These are phyloP conservation scores for Backusella morwellensis DNA, from an alignment of 192 early-diverging fungal genomes.

Conservation along the genomic window DNA sequence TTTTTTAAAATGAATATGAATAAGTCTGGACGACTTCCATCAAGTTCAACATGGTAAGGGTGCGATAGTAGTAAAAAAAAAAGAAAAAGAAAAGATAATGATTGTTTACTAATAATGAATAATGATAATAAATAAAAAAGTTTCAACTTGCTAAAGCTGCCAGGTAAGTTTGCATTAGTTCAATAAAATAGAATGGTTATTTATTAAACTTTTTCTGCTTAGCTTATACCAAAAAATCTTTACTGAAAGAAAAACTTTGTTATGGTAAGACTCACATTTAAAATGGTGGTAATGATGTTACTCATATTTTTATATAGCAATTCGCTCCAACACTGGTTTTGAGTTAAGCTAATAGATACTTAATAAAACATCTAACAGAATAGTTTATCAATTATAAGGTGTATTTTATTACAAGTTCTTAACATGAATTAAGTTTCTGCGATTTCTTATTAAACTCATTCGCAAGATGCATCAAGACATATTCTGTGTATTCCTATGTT, in stretches of 20 bases:
- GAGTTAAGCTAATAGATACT: neutral
- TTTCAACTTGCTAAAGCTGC: slow-evolving; percentile 64
- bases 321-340: neutral
- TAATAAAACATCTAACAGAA: no score
- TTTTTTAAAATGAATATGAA: slow-evolving; percentile 56
- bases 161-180: slow-evolving; percentile 37
- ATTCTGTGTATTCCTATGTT: no score
- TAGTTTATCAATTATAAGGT: no score
- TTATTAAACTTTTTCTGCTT: slow-evolving; percentile 24
- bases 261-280: slow-evolving; percentile 42
- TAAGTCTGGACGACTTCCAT: slow-evolving; percentile 60
- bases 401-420: no score
- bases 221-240: slow-evolving; percentile 44
- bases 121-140: neutral
- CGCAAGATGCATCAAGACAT: no score
- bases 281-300: neutral
- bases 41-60: slow-evolving; percentile 49
- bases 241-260: slow-evolving; percentile 58
- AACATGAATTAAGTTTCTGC: no score
- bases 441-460: no score
- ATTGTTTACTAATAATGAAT: neutral
- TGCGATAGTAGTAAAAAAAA: neutral
- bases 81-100: neutral
- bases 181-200: slow-evolving; percentile 21
- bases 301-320: neutral